These are phyloP conservation scores for Colletotrichum tropicale DNA, from an alignment of 2,329 filamentous ascomycete genomes.

Conservation along the genomic window DNA sequence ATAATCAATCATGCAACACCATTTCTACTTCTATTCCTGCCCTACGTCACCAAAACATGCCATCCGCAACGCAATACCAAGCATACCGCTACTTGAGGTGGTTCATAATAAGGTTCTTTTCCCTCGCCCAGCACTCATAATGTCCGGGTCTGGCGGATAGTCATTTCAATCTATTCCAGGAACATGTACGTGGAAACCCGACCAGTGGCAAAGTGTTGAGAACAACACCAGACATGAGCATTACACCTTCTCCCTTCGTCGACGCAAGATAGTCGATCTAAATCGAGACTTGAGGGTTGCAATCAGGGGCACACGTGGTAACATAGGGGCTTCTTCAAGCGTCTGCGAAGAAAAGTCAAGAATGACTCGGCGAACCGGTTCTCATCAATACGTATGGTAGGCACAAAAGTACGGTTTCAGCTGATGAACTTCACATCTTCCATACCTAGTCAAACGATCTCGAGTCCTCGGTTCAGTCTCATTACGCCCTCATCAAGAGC, in stretches of 20 bases:
- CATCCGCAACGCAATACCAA: not conserved
- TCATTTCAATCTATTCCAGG: too few relatives aligned
- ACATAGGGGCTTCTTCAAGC: not conserved
- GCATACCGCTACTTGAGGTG: not conserved
- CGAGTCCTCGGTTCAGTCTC: not conserved
- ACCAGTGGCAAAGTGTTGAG: not conserved
- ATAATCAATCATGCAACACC: not conserved
- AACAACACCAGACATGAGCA: not conserved
- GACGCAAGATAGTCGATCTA: not conserved
- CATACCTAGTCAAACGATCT: not conserved
- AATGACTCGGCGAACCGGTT: not conserved
- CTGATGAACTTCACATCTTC: not conserved
- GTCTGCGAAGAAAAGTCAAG: not conserved
- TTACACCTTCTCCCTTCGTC: rapidly evolving
- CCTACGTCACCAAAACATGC: not conserved
- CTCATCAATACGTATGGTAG: not conserved
- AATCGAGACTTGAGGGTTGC: not conserved
- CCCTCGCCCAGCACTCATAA: not conserved
- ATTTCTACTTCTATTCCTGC: not conserved
- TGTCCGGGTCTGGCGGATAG: not conserved
- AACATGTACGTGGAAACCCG: not conserved
- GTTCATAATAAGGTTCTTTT: not conserved
- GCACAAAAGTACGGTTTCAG: not conserved
- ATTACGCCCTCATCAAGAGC: not conserved
- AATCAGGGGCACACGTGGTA: not conserved